A percentile compares a stretch with the other conserved stretches of the same genome.
Conservation (phyloP, 169 alveolate genomes). For the Eimeria praecox region DNA sequence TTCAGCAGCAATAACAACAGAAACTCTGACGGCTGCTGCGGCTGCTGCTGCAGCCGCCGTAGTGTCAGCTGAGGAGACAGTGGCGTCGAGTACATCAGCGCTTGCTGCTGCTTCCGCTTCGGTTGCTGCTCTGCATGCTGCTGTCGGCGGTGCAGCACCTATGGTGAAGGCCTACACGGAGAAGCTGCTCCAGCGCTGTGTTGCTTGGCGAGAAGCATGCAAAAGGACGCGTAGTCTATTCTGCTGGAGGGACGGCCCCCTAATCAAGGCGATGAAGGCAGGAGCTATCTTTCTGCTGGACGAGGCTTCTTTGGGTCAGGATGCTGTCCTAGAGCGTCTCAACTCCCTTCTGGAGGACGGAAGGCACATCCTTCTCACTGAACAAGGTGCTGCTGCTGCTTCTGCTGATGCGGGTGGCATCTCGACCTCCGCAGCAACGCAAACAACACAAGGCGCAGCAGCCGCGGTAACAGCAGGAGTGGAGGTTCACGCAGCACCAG, state of each 20-base stretch:
- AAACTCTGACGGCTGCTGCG: not conserved
- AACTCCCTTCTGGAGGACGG: constrained; percentile 98
- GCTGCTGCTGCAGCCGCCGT: constrained; percentile 59
- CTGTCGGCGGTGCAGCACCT: constrained; percentile 87
- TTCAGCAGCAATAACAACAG: constrained; percentile 38
- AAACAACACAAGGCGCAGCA: constrained; percentile 82
- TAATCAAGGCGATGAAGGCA: constrained; percentile 96
- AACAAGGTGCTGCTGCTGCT: constrained; percentile 83
- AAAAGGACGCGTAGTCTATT: constrained; percentile 90
- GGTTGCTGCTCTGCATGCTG: constrained; percentile 29
- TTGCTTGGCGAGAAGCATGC: constrained; percentile 45
- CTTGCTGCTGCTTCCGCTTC: constrained; percentile 8
- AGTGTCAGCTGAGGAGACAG: constrained; percentile 21
- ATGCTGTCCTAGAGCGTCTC: constrained; percentile 99
- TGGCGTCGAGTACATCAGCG: not conserved
- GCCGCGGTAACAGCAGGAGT: constrained; percentile 81
- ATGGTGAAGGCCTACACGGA: constrained; percentile 98
- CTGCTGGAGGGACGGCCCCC: constrained; percentile 99
- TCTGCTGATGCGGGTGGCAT: constrained; percentile 22
- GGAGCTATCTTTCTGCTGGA: constrained; percentile 98
- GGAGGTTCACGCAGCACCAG: constrained; percentile 89
- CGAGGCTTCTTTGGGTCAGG: constrained; percentile 99
- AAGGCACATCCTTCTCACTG: constrained; percentile 84
- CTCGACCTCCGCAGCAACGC: not conserved
- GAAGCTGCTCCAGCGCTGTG: constrained; percentile 85